Evolutionary conservation across 1,284 basidiomycete species (phyloP).

Genomic region (Volvariella volvacea): DNA sequence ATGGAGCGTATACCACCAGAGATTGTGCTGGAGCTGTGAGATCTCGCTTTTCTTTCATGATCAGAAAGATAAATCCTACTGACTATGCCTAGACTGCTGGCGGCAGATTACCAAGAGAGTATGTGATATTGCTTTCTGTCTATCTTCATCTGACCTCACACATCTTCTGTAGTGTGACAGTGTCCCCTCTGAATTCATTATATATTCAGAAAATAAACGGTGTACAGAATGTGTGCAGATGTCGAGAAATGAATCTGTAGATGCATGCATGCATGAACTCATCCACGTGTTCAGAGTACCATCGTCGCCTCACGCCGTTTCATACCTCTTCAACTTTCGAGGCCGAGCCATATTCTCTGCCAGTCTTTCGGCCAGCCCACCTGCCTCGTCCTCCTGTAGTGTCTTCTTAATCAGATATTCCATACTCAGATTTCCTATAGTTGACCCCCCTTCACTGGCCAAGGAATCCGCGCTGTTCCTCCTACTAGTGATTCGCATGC

Average conservation of each 20-base stretch:
- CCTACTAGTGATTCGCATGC: slow-evolving; percentile 53
- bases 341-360: slow-evolving; percentile 57
- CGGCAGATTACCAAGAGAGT: slow-evolving; percentile 74
- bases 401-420: slow-evolving; percentile 81
- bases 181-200: too few relatives aligned
- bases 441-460: slow-evolving; percentile 23
- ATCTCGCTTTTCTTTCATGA: slow-evolving; percentile 12
- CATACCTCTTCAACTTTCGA: slow-evolving; percentile 55
- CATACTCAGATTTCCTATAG: slow-evolving; percentile 42
- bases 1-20: slow-evolving; percentile 74
- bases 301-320: slow-evolving; percentile 45
- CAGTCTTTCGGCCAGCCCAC: slow-evolving; percentile 44
- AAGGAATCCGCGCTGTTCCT: slow-evolving; percentile 47
- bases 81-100: slow-evolving; percentile 53
- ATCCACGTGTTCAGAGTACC: slow-evolving; percentile 1
- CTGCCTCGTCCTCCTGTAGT: slow-evolving; percentile 53
- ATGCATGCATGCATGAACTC: too few relatives aligned
- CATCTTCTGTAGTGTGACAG: too few relatives aligned
- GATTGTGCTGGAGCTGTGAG: slow-evolving; percentile 78
- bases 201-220: too few relatives aligned
- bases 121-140: slow-evolving; percentile 7
- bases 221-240: too few relatives aligned
- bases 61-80: slow-evolving; percentile 4
- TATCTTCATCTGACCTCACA: too few relatives aligned
- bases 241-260: too few relatives aligned